Evolutionary conservation across 768 basidiomycete species (phyloP), one percentile per base, ranked within the genome.

Genomic region (Suillus brevipes): DNA sequence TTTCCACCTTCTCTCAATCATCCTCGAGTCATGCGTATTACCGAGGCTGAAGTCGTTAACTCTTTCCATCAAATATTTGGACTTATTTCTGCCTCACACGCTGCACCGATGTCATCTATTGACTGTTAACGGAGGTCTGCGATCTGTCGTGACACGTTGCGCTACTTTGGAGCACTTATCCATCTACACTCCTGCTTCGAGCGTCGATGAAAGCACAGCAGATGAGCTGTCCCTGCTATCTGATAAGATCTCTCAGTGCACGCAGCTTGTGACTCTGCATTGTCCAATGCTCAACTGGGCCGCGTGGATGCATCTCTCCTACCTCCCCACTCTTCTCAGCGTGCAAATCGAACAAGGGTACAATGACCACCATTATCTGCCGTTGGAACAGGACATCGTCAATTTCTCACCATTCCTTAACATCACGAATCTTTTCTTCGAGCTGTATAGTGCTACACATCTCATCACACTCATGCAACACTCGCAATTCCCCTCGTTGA

Each of bases 61-160:
- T 28, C 7, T 52, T 25, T 16, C 14, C 13, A 49, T 28, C 9
- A 7, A 3, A n/a, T 34, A 13, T n/a, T 7, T 55, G 12, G 1
- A 55, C 31, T 20, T 36, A 5, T 55, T 55, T 9, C 53, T n/a
- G 53, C 6, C 53, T 18, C 53, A 34, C 6, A 34, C 5, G 31
- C 20, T 55, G 2, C 53, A 10, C 6, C 31, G 88, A 3, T n/a
- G 20, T 20, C 6, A 6, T 34, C 4, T 34, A n/a, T 6, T 20
- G 20, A 20, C 18, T 1, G 5, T n/a, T 3, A 6, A n/a, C 9
- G 5, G 10, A 9, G 18, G 25, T 20, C 16, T 55, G 6, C 2
- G n/a, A 12, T 13, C 31, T 12, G 6, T 34, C 12, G 12, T 12
- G 31, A 34, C 12, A 10, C 31, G 53, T 20, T 20, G 31, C 9